Conservation (phyloP, 306 rosid species). For the Prunus salicina region DNA sequence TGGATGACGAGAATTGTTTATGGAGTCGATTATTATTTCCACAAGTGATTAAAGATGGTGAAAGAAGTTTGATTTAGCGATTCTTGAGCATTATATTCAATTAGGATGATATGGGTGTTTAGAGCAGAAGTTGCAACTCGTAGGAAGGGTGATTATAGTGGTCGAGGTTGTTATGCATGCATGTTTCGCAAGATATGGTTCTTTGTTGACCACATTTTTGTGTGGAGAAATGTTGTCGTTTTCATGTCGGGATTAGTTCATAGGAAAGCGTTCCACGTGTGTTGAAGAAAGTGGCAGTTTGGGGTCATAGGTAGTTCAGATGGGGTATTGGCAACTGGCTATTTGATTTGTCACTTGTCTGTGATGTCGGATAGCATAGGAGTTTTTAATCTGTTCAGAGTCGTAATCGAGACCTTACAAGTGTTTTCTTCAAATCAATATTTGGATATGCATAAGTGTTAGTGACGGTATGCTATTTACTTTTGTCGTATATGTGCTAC, state of each 20-base stretch:
- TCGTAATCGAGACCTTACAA: neutral
- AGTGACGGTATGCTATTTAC: neutral
- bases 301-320: neutral
- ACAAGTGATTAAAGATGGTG: neutral
- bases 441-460: neutral
- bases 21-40: neutral
- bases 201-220: slow-evolving; percentile 14
- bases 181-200: slow-evolving; percentile 6
- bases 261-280: slow-evolving; percentile 11
- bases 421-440: slow-evolving; percentile 10
- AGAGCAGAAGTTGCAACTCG: slow-evolving; percentile 17
- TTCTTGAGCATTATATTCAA: neutral
- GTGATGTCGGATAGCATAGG: neutral
- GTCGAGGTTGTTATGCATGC: slow-evolving; percentile 27
- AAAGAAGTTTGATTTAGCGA: neutral
- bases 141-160: neutral
- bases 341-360: slow-evolving; percentile 14
- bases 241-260: slow-evolving; percentile 7
- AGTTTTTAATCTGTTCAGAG: slow-evolving; percentile 1
- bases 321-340: slow-evolving; percentile 1
- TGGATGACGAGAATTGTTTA: slow-evolving; percentile 2
- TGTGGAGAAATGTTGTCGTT: slow-evolving; percentile 5
- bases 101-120: slow-evolving; percentile 5
- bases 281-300: slow-evolving; percentile 6
- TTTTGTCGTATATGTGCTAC: slow-evolving; percentile 17